A percentile compares a stretch with the other conserved stretches of the same genome.
phyloP scores from a whole-genome alignment of 2,329 filamentous ascomycete species.

The Xylariaceae sp. region DNA sequence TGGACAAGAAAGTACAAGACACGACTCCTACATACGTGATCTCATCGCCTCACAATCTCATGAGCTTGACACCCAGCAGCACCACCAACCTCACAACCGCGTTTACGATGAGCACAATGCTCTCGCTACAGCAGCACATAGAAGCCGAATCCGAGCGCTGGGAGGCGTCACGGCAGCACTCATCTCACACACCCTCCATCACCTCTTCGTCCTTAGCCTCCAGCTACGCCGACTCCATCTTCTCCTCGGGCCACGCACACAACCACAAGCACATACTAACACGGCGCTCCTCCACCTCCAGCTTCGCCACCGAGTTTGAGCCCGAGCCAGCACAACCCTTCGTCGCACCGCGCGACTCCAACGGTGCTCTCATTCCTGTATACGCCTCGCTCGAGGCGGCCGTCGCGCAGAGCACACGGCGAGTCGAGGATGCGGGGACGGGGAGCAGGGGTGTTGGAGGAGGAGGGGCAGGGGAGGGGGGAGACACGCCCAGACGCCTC shows the following conservation, averaged over 20 bases:
- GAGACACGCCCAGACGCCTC: conserved; percentile 32
- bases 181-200: conserved; percentile 23
- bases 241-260: conserved; percentile 34
- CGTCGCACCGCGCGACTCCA: conserved; percentile 31
- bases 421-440: conserved; percentile 20
- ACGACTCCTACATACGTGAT: conserved; percentile 16
- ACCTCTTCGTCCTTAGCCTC: conserved; percentile 19
- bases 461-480: conserved; percentile 15
- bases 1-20: background rate
- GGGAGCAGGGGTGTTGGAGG: conserved; percentile 4
- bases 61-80: conserved; percentile 2
- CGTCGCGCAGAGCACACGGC: conserved; percentile 35
- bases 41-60: conserved; percentile 3
- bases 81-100: conserved; percentile 16
- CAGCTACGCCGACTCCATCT: conserved; percentile 23
- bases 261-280: conserved; percentile 28
- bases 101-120: conserved; percentile 30
- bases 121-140: conserved; percentile 35
- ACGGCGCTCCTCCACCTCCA: conserved; percentile 37
- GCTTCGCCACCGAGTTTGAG: conserved; percentile 33
- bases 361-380: conserved; percentile 38
- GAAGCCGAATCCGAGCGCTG: conserved; percentile 34
- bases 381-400: conserved; percentile 43
- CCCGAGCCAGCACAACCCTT: conserved; percentile 25
- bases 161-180: conserved; percentile 24